Evolutionary conservation across 2,329 filamentous ascomycete species (phyloP).

Genomic region (Epichloe glyceriae): DNA sequence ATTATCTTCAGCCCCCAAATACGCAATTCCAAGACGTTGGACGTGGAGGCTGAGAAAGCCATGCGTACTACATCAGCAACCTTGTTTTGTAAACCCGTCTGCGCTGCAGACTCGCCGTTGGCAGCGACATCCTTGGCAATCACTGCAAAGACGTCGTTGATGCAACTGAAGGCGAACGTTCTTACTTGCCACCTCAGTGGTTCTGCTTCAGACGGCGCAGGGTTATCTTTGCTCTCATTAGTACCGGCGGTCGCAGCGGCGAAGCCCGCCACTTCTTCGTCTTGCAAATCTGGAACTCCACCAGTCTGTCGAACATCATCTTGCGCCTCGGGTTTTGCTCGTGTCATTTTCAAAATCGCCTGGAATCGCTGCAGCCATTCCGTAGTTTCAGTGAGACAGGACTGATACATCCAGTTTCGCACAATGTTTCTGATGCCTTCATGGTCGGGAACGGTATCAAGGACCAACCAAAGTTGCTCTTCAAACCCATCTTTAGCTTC

Average conservation of each 20-base stretch:
- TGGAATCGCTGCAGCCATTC: constrained; percentile 87
- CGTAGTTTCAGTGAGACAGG: constrained; percentile 63
- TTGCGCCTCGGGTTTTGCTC: constrained; percentile 49
- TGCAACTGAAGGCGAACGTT: constrained; percentile 81
- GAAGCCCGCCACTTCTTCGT: constrained; percentile 95
- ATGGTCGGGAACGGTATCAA: constrained; percentile 66
- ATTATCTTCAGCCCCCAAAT: constrained; percentile 91
- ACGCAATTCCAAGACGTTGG: constrained; percentile 76
- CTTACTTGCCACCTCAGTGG: constrained; percentile 90
- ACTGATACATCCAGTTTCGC: constrained; percentile 86
- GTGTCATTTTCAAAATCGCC: constrained; percentile 76
- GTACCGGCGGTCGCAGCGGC: constrained; percentile 56
- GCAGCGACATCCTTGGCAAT: constrained; percentile 67
- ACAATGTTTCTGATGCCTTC: constrained; percentile 77
- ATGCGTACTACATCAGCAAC: constrained; percentile 91
- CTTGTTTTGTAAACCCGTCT: constrained; percentile 64
- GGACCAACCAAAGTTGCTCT: constrained; percentile 79
- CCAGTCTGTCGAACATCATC: constrained; percentile 28
- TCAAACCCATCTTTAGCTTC: constrained; percentile 70
- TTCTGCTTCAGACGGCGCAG: constrained; percentile 56
- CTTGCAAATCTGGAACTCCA: constrained; percentile 65
- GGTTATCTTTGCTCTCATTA: constrained; percentile 38
- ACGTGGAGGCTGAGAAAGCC: constrained; percentile 94
- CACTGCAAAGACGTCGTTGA: constrained; percentile 69
- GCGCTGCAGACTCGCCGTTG: constrained; percentile 66